Conservation (phyloP, 768 basidiomycete genomes). For the Suillus spraguei region DNA sequence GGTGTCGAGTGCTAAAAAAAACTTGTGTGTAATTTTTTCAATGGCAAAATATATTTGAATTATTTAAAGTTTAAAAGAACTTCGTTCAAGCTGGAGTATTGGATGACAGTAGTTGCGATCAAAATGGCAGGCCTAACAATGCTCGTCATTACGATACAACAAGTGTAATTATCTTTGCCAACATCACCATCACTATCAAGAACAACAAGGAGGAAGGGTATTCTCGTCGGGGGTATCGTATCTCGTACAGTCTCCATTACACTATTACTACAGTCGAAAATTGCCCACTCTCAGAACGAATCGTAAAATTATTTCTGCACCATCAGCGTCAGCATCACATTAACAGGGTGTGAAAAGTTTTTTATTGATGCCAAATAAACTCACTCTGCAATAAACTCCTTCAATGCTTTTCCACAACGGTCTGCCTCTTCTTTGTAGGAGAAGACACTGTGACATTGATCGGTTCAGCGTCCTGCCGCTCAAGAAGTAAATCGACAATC, state of each 20-base stretch:
- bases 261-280: background rate
- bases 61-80: background rate
- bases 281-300: background rate
- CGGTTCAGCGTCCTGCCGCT: background rate
- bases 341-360: no score
- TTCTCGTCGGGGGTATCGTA: background rate
- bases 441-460: background rate
- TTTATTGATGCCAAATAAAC: background rate
- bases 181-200: conserved; percentile 1
- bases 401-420: background rate
- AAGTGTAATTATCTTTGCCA: background rate
- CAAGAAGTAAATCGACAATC: background rate
- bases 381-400: background rate
- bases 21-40: no score
- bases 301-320: background rate
- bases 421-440: background rate
- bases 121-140: background rate
- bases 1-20: no score
- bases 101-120: background rate
- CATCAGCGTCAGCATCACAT: background rate
- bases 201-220: background rate
- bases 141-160: background rate
- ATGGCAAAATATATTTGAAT: no score
- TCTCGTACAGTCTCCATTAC: background rate
- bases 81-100: background rate